A percentile compares a stretch with the other conserved stretches of the same genome.
Conservation (phyloP, 768 basidiomycete genomes). For the Lactarius psammicola region DNA sequence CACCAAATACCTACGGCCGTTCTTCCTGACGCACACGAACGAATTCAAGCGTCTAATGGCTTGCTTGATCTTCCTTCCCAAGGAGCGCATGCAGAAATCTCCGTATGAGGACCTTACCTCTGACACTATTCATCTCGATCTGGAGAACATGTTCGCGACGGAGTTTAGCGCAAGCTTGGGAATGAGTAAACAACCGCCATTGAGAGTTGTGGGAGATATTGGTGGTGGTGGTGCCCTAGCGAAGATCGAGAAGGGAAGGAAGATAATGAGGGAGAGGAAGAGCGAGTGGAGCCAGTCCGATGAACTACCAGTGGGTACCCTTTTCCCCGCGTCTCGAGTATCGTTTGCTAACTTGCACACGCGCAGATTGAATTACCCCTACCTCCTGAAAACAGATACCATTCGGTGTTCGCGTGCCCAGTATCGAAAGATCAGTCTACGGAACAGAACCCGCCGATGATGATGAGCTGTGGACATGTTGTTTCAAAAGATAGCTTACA, state of each 20-base stretch:
- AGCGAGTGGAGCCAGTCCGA: constrained; percentile 89
- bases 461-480: constrained; percentile 95
- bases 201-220: constrained; percentile 88
- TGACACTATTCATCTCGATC: constrained; percentile 68
- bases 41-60: constrained; percentile 73
- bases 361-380: constrained; percentile 90
- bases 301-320: constrained; percentile 73
- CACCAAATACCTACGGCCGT: constrained; percentile 57
- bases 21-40: constrained; percentile 56
- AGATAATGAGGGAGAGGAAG: constrained; percentile 89
- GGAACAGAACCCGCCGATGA: constrained; percentile 93
- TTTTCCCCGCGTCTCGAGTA: constrained; percentile 18
- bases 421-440: constrained; percentile 98
- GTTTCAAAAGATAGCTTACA: constrained; percentile 89
- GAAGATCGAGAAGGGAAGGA: constrained; percentile 90
- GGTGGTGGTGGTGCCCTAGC: constrained; percentile 90
- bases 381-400: constrained; percentile 83
- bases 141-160: constrained; percentile 80
- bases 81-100: constrained; percentile 60
- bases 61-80: constrained; percentile 68
- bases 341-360: constrained; percentile 8
- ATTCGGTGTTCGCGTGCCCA: constrained; percentile 96
- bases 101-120: constrained; percentile 75
- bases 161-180: constrained; percentile 87
- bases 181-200: constrained; percentile 85